Conservation (phyloP, 2,329 filamentous ascomycete genomes). For the Chrysosporium queenslandicum region DNA sequence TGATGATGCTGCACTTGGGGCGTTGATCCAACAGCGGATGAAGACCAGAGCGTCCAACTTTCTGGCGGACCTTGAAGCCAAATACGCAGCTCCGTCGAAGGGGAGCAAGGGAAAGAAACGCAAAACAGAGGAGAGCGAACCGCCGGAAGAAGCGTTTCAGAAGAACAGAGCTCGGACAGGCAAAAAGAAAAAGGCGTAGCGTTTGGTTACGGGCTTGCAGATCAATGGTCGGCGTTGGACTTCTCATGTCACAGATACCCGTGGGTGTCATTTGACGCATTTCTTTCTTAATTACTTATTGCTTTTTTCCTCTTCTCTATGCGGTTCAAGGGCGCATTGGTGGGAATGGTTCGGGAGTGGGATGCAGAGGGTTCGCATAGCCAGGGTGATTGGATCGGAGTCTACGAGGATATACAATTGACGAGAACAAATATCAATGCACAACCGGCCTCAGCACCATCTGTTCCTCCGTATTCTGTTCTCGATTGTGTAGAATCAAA, state of each 20-base stretch:
- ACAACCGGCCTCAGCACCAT: no score
- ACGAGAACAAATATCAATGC: neutral
- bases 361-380: neutral
- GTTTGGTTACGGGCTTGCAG: neutral
- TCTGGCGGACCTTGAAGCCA: conserved; percentile 64
- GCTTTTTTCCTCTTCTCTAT: neutral
- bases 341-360: neutral
- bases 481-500: neutral
- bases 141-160: conserved; percentile 53
- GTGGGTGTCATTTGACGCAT: neutral
- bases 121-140: conserved; percentile 41
- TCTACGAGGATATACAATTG: neutral
- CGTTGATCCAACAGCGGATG: conserved; percentile 64
- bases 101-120: conserved; percentile 40
- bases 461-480: no score
- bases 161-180: conserved; percentile 23
- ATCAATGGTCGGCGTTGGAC: neutral
- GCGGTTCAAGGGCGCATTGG: neutral
- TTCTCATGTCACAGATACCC: neutral
- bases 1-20: conserved; percentile 48
- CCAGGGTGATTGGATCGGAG: neutral
- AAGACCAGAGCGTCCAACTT: conserved; percentile 53
- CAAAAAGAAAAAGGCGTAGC: conserved; percentile 16
- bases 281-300: neutral
- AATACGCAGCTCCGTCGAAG: conserved; percentile 48